Evolutionary conservation across 2,329 filamentous ascomycete genomes (phyloP), one percentile per base, ranked within the genome.

Genomic region (Aspergillus flavus): DNA sequence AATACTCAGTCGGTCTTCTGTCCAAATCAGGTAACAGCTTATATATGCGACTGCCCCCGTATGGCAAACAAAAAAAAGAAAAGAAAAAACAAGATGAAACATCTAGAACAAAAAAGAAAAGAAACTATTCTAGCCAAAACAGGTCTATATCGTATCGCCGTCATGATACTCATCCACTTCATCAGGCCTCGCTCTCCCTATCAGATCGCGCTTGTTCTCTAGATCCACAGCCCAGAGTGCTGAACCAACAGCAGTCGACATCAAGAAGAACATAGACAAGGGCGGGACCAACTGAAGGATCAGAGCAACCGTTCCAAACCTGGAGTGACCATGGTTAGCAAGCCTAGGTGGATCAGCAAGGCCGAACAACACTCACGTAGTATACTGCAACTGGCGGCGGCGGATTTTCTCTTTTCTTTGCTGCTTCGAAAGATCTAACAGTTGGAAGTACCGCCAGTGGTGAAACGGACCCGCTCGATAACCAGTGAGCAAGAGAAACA

Each of bases 221-320:
- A 97, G 80, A 67, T 90, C 88, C 2, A 89, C 89, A 2, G 89
- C 92, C 94, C 94, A 98, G 41, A 98, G 81, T 1, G 93, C 94
- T 50, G 92, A 90, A 2, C 94, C 95, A 23, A 89, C 87, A 1
- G 94, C 91, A 3, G 91, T 93, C 0, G 94, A 97, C 68, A 99
- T 80, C 45, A 98, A 84, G 76, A 98, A 97, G 74, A 98, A 89
- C 84, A 99, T 96, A n/a, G 91, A 96, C 56, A 97, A 79, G 14
- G 94, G 85, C 1, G 95, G 95, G 10, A 97, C 84, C n/a, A 98
- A 85, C 79, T 97, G 92, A 32, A 98, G 79, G 7, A 93, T 76
- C 81, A 97, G 87, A 57, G 93, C 92, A 4, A 95, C 84, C 0
- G 91, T 92, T 19, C 95, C 95, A 73, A 98, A 97, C 73, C 85